Percentiles rank a stretch among this genome's conserved stretches.
Conservation (phyloP, 1,139 yeast species). For the Geotrichum fermentans region DNA sequence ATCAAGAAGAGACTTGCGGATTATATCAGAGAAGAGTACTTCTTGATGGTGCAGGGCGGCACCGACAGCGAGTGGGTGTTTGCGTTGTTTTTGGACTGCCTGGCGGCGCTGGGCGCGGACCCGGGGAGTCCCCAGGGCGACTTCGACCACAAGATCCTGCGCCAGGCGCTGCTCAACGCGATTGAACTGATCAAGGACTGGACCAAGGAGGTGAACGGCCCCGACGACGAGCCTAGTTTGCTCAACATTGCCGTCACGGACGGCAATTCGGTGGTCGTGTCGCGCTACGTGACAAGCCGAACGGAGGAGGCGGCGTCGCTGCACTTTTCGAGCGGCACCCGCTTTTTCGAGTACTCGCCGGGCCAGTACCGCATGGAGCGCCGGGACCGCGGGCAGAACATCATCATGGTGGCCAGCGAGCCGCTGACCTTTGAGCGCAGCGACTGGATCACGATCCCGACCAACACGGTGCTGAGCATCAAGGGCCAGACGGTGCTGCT, state of each 20-base stretch:
- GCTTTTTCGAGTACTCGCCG: conserved; percentile 83
- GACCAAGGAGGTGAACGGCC: conserved; percentile 47
- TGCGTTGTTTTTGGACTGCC: conserved; percentile 76
- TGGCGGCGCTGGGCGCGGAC: conserved; percentile 69
- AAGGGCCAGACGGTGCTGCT: conserved; percentile 78
- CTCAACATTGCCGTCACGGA: conserved; percentile 93
- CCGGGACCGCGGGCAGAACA: conserved; percentile 84
- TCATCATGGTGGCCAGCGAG: conserved; percentile 93
- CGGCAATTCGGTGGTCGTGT: conserved; percentile 81
- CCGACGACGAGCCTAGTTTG: conserved; percentile 67
- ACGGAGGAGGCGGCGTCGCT: conserved; percentile 95
- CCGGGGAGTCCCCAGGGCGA: conserved; percentile 48
- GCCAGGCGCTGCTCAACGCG: conserved; percentile 67
- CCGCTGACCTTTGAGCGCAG: conserved; percentile 94
- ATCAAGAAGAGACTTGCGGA: conserved; percentile 70
- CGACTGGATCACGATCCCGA: conserved; percentile 96
- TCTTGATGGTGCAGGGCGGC: conserved; percentile 78
- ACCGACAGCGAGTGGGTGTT: conserved; percentile 96
- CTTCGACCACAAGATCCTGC: conserved; percentile 54
- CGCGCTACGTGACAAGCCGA: conserved; percentile 81
- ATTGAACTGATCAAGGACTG: conserved; percentile 71
- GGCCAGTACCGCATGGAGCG: conserved; percentile 88
- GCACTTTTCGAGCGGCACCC: conserved; percentile 90
- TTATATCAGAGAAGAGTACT: conserved; percentile 74
- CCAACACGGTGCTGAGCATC: conserved; percentile 81